phyloP scores from a whole-genome alignment of 1,284 basidiomycete genomes.

The Leccinum olivaceoglutinosum region DNA sequence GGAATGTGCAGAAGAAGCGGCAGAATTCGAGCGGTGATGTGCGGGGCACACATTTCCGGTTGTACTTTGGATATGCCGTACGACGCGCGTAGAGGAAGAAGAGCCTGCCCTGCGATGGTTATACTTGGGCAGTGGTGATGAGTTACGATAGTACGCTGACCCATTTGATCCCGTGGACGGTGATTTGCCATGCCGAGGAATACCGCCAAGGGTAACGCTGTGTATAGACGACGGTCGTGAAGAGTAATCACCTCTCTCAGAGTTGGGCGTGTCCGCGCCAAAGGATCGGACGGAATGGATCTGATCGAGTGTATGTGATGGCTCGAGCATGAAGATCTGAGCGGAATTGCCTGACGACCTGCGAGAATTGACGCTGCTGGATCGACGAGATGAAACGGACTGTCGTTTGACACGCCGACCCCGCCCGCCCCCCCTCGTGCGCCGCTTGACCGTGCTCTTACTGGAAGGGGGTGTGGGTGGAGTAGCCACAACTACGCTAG shows the following conservation, averaged over 20 bases:
- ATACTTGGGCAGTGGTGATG: slow-evolving; percentile 65
- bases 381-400: slow-evolving; percentile 68
- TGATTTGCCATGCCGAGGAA: slow-evolving; percentile 58
- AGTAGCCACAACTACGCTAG: not conserved
- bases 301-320: slow-evolving; percentile 42
- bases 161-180: slow-evolving; percentile 72
- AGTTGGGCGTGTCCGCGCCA: slow-evolving; percentile 72
- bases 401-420: slow-evolving; percentile 55
- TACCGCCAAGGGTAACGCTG: slow-evolving; percentile 52
- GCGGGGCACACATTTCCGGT: slow-evolving; percentile 30
- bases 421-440: slow-evolving; percentile 38
- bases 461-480: slow-evolving; percentile 24
- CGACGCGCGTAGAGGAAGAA: slow-evolving; percentile 72
- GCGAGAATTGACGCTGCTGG: slow-evolving; percentile 77
- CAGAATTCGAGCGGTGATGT: slow-evolving; percentile 66
- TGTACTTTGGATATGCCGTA: slow-evolving; percentile 52
- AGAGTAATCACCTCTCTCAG: slow-evolving; percentile 66
- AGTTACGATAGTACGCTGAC: slow-evolving; percentile 54
- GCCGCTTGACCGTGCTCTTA: slow-evolving; percentile 42
- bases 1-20: slow-evolving; percentile 69
- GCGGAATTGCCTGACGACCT: slow-evolving; percentile 66
- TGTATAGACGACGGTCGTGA: slow-evolving; percentile 72
- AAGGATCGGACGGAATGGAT: slow-evolving; percentile 58
- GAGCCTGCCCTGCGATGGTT: slow-evolving; percentile 64
- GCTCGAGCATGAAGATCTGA: slow-evolving; percentile 55